A percentile compares a stretch with the other conserved stretches of the same genome.
Evolutionary conservation across 768 basidiomycete species (phyloP).

Genomic region (Hydnomerulius pinastri): DNA sequence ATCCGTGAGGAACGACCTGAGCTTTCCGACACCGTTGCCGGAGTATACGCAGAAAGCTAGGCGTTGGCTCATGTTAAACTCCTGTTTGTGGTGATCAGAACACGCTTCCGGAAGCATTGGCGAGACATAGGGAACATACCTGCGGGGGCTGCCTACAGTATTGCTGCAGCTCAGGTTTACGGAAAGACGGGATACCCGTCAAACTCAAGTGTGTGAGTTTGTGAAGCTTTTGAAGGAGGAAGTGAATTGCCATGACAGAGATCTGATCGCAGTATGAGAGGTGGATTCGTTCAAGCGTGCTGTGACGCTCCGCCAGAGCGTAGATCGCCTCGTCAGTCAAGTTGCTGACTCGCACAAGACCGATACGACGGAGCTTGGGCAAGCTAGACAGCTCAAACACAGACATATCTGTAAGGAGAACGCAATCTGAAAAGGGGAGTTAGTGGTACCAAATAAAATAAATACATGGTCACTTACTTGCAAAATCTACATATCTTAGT

Average conservation of each 20-base stretch:
- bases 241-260: conserved; percentile 87
- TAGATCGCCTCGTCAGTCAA: conserved; percentile 94
- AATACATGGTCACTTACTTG: conserved; percentile 59
- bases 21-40: conserved; percentile 81
- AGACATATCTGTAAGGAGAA: conserved; percentile 87
- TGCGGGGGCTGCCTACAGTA: conserved; percentile 89
- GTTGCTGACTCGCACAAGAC: conserved; percentile 90
- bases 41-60: conserved; percentile 96
- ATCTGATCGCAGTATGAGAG: conserved; percentile 97
- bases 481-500: conserved; percentile 93
- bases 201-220: conserved; percentile 93
- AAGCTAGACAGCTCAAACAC: conserved; percentile 88
- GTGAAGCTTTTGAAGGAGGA: conserved; percentile 84
- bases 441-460: not conserved
- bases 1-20: conserved; percentile 78
- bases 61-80: conserved; percentile 89
- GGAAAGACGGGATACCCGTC: conserved; percentile 95
- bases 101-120: not conserved
- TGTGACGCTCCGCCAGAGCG: conserved; percentile 81
- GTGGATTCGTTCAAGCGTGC: conserved; percentile 92
- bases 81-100: conserved; percentile 45
- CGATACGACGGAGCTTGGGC: conserved; percentile 90
- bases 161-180: conserved; percentile 78
- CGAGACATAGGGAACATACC: conserved; percentile 53
- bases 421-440: conserved; percentile 61